phyloP scores from a whole-genome alignment of 192 early-diverging fungal species.

The Coemansia sp. region DNA sequence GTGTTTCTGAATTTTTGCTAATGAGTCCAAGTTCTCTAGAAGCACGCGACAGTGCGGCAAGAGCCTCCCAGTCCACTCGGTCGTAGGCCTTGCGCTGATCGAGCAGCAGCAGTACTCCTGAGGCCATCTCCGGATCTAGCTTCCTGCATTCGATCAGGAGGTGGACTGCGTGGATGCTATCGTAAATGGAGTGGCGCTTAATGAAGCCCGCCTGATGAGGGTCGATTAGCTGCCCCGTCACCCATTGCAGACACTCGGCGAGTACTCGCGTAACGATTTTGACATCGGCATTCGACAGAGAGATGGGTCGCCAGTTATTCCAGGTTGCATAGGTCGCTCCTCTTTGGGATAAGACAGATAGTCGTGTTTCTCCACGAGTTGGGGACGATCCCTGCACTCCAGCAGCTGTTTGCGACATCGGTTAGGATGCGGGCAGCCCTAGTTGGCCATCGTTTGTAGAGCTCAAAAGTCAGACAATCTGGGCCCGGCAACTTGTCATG shows the following conservation, averaged over 20 bases:
- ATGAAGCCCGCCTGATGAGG: too few species aligned
- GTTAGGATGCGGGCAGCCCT: neutral
- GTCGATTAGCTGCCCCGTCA: too few species aligned
- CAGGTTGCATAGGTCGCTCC: constrained; percentile 12
- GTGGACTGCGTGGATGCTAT: too few species aligned
- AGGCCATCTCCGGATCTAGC: neutral
- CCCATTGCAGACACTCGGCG: neutral
- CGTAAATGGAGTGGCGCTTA: too few species aligned
- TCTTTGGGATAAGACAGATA: constrained; percentile 8
- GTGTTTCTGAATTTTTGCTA: too few species aligned
- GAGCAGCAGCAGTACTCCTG: neutral
- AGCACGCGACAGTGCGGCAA: too few species aligned
- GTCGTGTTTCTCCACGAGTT: neutral
- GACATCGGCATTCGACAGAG: constrained; percentile 6
- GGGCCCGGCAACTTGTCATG: constrained; percentile 8
- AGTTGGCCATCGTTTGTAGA: neutral
- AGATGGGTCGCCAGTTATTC: too few species aligned
- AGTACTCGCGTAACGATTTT: constrained; percentile 5
- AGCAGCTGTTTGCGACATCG: neutral
- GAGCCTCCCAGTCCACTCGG: constrained; percentile 11
- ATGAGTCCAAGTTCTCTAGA: too few species aligned
- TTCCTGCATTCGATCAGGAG: neutral
- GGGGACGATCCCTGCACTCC: neutral
- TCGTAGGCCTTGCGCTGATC: constrained; percentile 20
- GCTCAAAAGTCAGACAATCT: constrained; percentile 4